A percentile compares a stretch with the other conserved stretches of the same genome.
Evolutionary conservation across 2,329 filamentous ascomycete species (phyloP).

Genomic region (Ascochyta pisi): DNA sequence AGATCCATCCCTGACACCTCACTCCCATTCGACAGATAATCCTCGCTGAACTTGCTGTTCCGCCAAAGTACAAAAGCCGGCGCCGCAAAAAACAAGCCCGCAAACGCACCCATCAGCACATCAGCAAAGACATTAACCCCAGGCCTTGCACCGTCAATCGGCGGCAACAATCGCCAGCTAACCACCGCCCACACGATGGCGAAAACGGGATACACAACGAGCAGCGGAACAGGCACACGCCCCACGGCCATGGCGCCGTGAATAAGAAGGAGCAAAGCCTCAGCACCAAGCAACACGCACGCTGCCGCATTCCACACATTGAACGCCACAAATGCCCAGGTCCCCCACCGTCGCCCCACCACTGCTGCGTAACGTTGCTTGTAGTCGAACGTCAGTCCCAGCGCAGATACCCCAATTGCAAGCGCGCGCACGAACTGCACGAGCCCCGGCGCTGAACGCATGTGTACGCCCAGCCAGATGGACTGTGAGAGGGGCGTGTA

Average conservation of each 20-base stretch:
- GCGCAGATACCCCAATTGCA: slow-evolving; percentile 16
- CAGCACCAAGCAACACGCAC: slow-evolving; percentile 1
- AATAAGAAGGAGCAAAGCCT: background rate
- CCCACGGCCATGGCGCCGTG: background rate
- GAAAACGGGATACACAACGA: background rate
- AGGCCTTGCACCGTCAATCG: background rate
- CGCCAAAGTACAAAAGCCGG: slow-evolving; percentile 11
- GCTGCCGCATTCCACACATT: slow-evolving; percentile 3
- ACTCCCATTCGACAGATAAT: background rate
- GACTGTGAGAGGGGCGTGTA: slow-evolving; percentile 18
- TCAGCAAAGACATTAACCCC: slow-evolving; percentile 2
- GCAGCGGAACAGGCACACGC: background rate
- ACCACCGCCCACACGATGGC: background rate
- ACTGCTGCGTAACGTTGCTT: slow-evolving; percentile 14
- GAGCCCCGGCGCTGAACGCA: background rate
- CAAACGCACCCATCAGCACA: slow-evolving; percentile 16
- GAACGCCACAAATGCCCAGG: slow-evolving; percentile 17
- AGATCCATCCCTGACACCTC: background rate
- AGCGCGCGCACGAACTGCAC: slow-evolving; percentile 11
- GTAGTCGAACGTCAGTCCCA: slow-evolving; percentile 17
- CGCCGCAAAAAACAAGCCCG: slow-evolving; percentile 10
- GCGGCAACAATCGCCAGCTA: background rate
- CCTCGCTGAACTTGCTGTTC: background rate
- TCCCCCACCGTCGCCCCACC: slow-evolving; percentile 6
- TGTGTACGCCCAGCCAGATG: slow-evolving; percentile 12